Conservation (phyloP, 805 yeast genomes). For the Wickerhamomyces hampshirensis region DNA sequence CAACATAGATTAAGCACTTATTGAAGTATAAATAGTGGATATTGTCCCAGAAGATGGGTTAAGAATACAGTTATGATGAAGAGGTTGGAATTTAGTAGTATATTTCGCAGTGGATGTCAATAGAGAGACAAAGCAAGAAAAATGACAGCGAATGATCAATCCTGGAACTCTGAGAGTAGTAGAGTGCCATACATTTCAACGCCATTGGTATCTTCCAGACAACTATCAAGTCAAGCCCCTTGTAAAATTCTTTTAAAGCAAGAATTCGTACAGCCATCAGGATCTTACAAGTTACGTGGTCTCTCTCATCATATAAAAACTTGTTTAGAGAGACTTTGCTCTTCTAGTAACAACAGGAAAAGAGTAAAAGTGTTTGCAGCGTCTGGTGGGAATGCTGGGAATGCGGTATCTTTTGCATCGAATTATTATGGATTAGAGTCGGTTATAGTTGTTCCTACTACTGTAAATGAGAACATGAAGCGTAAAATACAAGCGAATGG, state of each 20-base stretch:
- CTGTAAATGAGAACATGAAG: conserved; percentile 41
- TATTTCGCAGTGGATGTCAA: too few relatives aligned
- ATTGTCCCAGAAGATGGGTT: too few relatives aligned
- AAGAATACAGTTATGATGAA: too few relatives aligned
- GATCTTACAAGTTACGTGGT: conserved; percentile 54
- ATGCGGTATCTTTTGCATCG: conserved; percentile 49
- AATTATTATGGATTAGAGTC: conserved; percentile 30
- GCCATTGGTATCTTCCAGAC: conserved; percentile 34
- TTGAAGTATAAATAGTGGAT: too few relatives aligned
- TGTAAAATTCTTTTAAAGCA: conserved; percentile 42
- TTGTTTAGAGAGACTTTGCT: conserved; percentile 24
- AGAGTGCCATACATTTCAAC: conserved; percentile 26
- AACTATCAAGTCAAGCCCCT: conserved; percentile 23
- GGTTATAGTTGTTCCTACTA: conserved; percentile 57
- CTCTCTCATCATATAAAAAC: conserved; percentile 42
- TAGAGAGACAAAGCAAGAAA: too few relatives aligned
- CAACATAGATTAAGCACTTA: too few relatives aligned
- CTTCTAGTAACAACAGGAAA: conserved; percentile 24
- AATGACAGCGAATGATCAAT: not conserved
- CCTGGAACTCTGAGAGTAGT: not conserved
- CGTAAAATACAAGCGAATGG: conserved; percentile 42
- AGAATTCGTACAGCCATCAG: conserved; percentile 52
- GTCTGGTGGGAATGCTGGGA: conserved; percentile 53
- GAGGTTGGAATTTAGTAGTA: too few relatives aligned
- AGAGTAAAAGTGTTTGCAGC: conserved; percentile 42